Evolutionary conservation across 2,329 filamentous ascomycete genomes (phyloP).

Genomic region (Ascochyta viciae-villosae): DNA sequence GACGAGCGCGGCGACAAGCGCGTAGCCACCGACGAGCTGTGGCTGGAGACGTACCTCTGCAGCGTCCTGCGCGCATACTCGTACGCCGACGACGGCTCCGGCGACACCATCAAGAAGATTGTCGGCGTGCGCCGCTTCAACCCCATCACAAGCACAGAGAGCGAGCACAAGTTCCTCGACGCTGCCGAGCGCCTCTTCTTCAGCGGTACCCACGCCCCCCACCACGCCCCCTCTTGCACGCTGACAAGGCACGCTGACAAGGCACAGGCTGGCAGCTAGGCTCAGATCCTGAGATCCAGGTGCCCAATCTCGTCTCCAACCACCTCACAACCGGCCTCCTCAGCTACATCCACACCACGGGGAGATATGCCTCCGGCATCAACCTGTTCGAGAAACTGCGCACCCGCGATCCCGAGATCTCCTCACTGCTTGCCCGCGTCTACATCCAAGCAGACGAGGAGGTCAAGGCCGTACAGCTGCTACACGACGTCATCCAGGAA

Average conservation of each 20-base stretch:
- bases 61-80: conserved; percentile 93
- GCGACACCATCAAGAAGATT: conserved; percentile 94
- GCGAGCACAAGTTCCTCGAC: conserved; percentile 93
- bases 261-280: conserved; percentile 82
- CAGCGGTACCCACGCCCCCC: conserved; percentile 64
- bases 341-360: conserved; percentile 94
- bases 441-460: conserved; percentile 96
- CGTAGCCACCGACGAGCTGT: conserved; percentile 89
- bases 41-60: conserved; percentile 97
- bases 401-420: conserved; percentile 88
- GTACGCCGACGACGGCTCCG: conserved; percentile 94
- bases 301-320: conserved; percentile 95
- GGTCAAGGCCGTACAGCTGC: conserved; percentile 87
- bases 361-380: conserved; percentile 91
- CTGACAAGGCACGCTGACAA: conserved; percentile 20
- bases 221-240: not conserved
- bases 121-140: conserved; percentile 98
- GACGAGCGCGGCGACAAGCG: conserved; percentile 96
- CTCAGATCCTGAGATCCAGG: conserved; percentile 95
- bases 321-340: conserved; percentile 92
- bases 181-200: conserved; percentile 96
- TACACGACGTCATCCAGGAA: conserved; percentile 88
- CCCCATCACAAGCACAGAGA: conserved; percentile 96
- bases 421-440: conserved; percentile 88
- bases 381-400: conserved; percentile 97